These are phyloP conservation scores for Leccinum arenicola DNA, from an alignment of 768 basidiomycete genomes.

Conservation along the genomic window DNA sequence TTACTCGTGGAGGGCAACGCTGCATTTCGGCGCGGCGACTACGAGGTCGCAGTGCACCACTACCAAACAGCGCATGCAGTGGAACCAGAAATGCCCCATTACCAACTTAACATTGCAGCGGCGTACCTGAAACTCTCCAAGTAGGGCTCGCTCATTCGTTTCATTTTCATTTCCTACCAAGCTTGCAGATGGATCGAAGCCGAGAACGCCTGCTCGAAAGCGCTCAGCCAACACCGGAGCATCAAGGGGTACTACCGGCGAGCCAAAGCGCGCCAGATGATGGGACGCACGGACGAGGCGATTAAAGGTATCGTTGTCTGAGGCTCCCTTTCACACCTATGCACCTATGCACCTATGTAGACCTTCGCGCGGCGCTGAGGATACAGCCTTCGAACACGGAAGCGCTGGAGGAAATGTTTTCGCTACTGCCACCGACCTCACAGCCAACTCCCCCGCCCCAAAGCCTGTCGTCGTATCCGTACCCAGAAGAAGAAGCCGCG, in stretches of 20 bases:
- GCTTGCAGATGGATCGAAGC: conserved; percentile 64
- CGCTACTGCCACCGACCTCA: conserved; percentile 30
- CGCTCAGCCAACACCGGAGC: conserved; percentile 61
- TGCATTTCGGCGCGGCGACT: conserved; percentile 66
- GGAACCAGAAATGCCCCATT: conserved; percentile 72
- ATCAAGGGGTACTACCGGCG: conserved; percentile 71
- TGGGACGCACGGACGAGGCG: conserved; percentile 54
- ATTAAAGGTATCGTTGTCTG: conserved; percentile 44
- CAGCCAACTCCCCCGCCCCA: conserved; percentile 11
- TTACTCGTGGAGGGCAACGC: conserved; percentile 53
- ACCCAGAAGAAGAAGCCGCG: conserved; percentile 20
- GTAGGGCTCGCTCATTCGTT: conserved; percentile 33
- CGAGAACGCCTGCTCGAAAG: conserved; percentile 65
- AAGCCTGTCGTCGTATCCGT: background rate
- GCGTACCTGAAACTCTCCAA: conserved; percentile 68
- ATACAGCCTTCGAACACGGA: conserved; percentile 65
- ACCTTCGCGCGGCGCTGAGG: conserved; percentile 57
- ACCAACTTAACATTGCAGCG: conserved; percentile 74
- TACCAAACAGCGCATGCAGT: conserved; percentile 61
- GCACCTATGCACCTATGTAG: conserved; percentile 33
- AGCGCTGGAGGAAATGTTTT: conserved; percentile 53
- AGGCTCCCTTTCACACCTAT: background rate
- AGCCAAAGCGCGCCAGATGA: conserved; percentile 63
- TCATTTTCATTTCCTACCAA: conserved; percentile 14
- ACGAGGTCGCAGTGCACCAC: conserved; percentile 47